Base-by-base conservation (phyloP, 371 early-diverging fungal genomes). In the Apophysomyces sp. region DNA sequence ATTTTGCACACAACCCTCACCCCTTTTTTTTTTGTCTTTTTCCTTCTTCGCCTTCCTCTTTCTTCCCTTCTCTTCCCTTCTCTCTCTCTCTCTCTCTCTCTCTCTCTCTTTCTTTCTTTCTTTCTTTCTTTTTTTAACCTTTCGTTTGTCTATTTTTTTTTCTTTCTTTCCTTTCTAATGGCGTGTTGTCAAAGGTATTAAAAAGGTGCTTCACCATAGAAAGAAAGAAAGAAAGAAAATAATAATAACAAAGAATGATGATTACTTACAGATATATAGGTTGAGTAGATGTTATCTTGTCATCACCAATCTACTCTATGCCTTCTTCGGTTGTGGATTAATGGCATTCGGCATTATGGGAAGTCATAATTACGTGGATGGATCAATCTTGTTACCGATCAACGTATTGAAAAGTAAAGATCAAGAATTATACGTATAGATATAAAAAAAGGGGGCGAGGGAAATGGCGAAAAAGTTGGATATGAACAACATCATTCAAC, bases 121-220 rank as follows among this genome's bases (percentile, higher is more conserved):
- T 57, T 62, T 27, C 31, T 51, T 55, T 29, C 15, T 55, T 55
- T 29, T 58, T 39, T 59, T 28, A 11, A 16, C 57, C 16, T 30
- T 37, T 40, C 9, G n/a, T 40, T 15, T 8, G 37, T 18, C 30
- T 39, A 30, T 6, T 16, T 52, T n/a, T 28, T 24, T 36, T 55
- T 15, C 31, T 36, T 41, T 26, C 56, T 30, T 49, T 26, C 30
- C 39, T 44, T 34, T 52, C 55, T 5, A 24, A 78, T 78, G 78
- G 29, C 68, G 40, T 78, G 78, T 65, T 78, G 78, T 75, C 73
- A 75, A 70, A 72, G 75, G 78, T 78, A 55, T 36, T 30, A 65
- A 18, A 39, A 29, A 54, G 30, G 29, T 52, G 15, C 16, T 51
- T 56, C 29, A 31, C 27, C 32, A 52, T 16, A 8, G 13, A 39